A percentile compares a stretch with the other conserved stretches of the same genome.
Conservation (phyloP, 441 rosid species). For the Aquilaria agallochum region DNA sequence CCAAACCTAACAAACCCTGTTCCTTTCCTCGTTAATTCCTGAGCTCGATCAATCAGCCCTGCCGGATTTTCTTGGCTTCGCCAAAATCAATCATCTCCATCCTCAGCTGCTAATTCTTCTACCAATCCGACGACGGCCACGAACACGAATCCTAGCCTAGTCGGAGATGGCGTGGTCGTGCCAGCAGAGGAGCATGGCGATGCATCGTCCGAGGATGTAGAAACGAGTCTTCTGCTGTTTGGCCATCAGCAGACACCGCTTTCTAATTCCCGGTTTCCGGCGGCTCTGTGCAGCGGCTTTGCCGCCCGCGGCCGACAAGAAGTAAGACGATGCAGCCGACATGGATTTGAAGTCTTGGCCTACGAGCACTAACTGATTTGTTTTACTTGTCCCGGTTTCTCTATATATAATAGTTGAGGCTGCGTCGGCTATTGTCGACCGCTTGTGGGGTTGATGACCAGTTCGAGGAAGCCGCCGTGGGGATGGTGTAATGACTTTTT, state of each 20-base stretch:
- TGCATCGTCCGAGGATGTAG: conserved; percentile 61
- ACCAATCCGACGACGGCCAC: too few species aligned
- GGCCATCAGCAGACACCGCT: conserved; percentile 38
- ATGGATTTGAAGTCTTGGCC: neutral
- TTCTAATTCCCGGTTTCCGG: conserved; percentile 28
- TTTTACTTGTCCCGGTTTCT: neutral
- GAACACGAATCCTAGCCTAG: neutral
- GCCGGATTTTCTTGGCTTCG: too few species aligned
- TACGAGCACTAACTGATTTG: neutral
- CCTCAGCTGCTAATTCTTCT: too few species aligned
- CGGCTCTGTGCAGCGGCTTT: conserved; percentile 2
- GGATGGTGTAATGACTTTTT: neutral
- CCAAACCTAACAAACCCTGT: too few species aligned
- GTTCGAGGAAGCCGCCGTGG: neutral
- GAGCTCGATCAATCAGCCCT: too few species aligned
- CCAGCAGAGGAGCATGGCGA: conserved; percentile 73
- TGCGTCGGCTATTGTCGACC: neutral
- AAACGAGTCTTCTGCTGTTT: conserved; percentile 68
- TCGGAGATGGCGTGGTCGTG: conserved; percentile 45
- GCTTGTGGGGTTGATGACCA: neutral
- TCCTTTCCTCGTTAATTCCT: too few species aligned
- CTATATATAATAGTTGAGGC: neutral
- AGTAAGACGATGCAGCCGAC: conserved; percentile 10
- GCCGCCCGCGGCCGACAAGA: conserved; percentile 14
- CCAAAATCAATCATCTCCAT: too few species aligned